Evolutionary conservation across 345 rosid species (phyloP), one percentile per base, ranked within the genome.

Genomic region (Adansonia digitata): DNA sequence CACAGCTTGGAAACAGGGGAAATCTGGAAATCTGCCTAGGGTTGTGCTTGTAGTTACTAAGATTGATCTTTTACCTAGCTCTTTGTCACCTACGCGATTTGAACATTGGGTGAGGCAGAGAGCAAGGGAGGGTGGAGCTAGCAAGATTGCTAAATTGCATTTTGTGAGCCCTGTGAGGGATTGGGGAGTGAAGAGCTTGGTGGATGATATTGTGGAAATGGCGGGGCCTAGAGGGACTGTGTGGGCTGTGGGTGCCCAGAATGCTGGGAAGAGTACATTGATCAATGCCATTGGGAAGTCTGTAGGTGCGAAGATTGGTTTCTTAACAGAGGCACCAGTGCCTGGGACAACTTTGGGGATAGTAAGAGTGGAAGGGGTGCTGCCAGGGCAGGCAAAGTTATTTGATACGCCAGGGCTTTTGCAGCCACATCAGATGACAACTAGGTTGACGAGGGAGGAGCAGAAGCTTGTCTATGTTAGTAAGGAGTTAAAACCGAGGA

Each of bases 271-370:
- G 85, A 95, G 92, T 77, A 91, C 98, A 9, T 72, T 93, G 86
- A 88, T 93, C 40, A 59, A 95, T 72, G 93, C 97, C 0, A 82
- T 95, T 27, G 88, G 85, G 77, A 87, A 85, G 87, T 78, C 79
- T 68, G 86, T 80, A 74, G 84, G 82, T 46, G 86, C 80, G 71
- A 85, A 85, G 76, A 81, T 77, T 71, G 88, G 83, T 77, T 90
- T 81, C 78, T 79, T 95, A 81, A 95, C 98, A 0, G 98, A 93
- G 80, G 99, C 97, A 22, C 93, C 97, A 7, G 91, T 91, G 69
- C 98, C 98, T 0, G 98, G 99, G 13, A 95, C 98, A 2, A 91
- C 98, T 0, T 76, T 93, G 76, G 98, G 98, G 68, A 93, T 91
- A 46, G 84, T 91, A 7, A 87, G 92, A 77, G 84, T 91, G 46